Evolutionary conservation across 1,139 yeast genomes (phyloP).

Genomic region (Yamadazyma friedrichii): DNA sequence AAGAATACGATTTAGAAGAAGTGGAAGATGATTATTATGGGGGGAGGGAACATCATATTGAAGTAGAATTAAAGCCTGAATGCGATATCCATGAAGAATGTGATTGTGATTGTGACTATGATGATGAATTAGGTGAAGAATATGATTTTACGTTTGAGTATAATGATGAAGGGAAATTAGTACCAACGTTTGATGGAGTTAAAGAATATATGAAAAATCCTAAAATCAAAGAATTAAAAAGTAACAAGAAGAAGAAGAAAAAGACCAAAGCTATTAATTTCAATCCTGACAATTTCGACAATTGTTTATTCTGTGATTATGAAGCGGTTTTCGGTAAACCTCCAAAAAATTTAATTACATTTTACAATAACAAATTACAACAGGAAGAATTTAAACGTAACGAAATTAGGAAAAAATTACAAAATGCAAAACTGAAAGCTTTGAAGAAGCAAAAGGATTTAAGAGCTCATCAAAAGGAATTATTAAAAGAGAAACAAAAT

Average conservation of each 20-base stretch:
- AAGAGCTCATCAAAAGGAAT: conserved; percentile 6
- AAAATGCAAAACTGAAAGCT: conserved; percentile 38
- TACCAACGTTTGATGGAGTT: conserved; percentile 41
- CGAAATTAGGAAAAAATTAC: conserved; percentile 35
- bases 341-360: conserved; percentile 27
- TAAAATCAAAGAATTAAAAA: conserved; percentile 10
- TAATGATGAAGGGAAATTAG: conserved; percentile 41
- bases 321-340: conserved; percentile 17
- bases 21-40: conserved; percentile 24
- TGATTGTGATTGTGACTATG: conserved; percentile 33
- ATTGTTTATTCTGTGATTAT: conserved; percentile 18
- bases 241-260: conserved; percentile 10
- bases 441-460: conserved; percentile 19
- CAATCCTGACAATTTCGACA: conserved; percentile 14
- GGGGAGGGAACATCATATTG: conserved; percentile 40
- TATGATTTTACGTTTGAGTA: conserved; percentile 48
- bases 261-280: conserved; percentile 6
- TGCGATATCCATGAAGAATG: conserved; percentile 32
- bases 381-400: conserved; percentile 34
- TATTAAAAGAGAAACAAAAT: not conserved
- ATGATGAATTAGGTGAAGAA: conserved; percentile 31
- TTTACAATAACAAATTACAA: conserved; percentile 28
- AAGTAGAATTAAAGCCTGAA: conserved; percentile 38
- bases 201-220: conserved; percentile 31
- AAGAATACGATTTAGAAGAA: conserved; percentile 35